Percentiles rank a stretch among this genome's conserved stretches.
Evolutionary conservation across 805 yeast species (phyloP).

Genomic region (Candida alai): DNA sequence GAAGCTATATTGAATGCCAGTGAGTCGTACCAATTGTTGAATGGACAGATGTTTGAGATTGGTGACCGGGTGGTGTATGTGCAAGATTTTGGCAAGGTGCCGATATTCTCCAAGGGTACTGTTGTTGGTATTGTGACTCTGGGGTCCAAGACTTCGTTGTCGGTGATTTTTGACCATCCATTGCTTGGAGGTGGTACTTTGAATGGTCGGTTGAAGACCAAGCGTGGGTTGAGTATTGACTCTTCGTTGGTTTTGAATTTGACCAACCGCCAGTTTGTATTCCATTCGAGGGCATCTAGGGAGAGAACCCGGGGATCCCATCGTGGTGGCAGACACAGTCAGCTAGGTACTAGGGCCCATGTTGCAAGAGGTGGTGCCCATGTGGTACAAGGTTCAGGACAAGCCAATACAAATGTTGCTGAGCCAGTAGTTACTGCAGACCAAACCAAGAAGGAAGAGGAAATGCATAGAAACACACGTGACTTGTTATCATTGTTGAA

Average conservation of each 20-base stretch:
- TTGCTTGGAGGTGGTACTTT: conserved; percentile 78
- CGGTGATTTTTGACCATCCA: conserved; percentile 79
- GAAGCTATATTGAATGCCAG: conserved; percentile 77
- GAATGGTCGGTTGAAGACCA: conserved; percentile 71
- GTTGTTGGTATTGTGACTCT: conserved; percentile 62
- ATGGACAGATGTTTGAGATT: conserved; percentile 70
- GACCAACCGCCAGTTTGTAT: conserved; percentile 69
- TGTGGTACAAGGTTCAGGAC: conserved; percentile 9
- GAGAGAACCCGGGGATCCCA: too few relatives aligned
- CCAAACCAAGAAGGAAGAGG: conserved; percentile 1
- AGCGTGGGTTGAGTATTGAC: conserved; percentile 81
- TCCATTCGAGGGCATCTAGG: conserved; percentile 64
- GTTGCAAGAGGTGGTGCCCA: conserved; percentile 9
- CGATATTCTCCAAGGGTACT: conserved; percentile 83
- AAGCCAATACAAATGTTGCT: conserved; percentile 6
- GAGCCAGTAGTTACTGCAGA: neutral
- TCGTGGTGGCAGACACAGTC: too few relatives aligned
- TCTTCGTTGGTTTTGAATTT: conserved; percentile 78
- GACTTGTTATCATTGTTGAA: conserved; percentile 30
- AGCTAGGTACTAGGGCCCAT: conserved; percentile 22
- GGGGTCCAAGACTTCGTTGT: conserved; percentile 63
- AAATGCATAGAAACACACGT: conserved; percentile 22
- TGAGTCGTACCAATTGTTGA: conserved; percentile 65
- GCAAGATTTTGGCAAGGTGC: conserved; percentile 85
- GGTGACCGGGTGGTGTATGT: conserved; percentile 91